Base-by-base conservation (phyloP, 257 asterid species). In the Handroanthus guayacan region DNA sequence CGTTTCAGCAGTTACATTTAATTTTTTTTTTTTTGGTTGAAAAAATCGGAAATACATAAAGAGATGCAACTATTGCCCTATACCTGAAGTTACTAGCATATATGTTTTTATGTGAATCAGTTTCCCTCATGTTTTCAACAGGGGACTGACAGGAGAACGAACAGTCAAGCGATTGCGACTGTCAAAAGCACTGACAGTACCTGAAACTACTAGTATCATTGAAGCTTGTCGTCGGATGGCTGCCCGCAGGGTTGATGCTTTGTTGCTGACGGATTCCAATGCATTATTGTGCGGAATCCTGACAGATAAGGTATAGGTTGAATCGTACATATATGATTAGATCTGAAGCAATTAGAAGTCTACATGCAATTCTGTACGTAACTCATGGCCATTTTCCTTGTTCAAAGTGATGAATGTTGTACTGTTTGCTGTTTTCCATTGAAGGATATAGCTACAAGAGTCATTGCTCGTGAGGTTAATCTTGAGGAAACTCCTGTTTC, bases 141-240 rank as follows among this genome's bases (percentile, higher is more conserved):
- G 99, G 94, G 96, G 94, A 73, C 81, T 89, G 82, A 78, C 92
- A 14, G 99, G 99, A 63, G 99, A 95, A 84, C 87, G 99, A 57
- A 95, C 99, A 74, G 99, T 95, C 18, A 95, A 93, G 90, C 80
- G 96, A 54, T 87, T 95, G 81, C 87, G 98, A 85, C 83, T 95
- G 72, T 89, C 98, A 6, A 95, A 81, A 87, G 99, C 99, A 82
- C 79, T 95, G 82, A 95, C 99, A 6, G 93, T 93, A 67, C 96
- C 99, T 75, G 98, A 90, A 7, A 84, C 91, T 68, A 95, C 98
- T 68, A 93, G 78, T 75, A 79, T 95, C 70, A 72, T 58, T 70
- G 99, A 95, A 83, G 98, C 98, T 80, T 93, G 97, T 74, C 97
- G 90, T n/a, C 83, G 95, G 79, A 93, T 95, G 99, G 96, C 98